Conservation (phyloP, 768 basidiomycete species). For the Agrocybe pediades region DNA sequence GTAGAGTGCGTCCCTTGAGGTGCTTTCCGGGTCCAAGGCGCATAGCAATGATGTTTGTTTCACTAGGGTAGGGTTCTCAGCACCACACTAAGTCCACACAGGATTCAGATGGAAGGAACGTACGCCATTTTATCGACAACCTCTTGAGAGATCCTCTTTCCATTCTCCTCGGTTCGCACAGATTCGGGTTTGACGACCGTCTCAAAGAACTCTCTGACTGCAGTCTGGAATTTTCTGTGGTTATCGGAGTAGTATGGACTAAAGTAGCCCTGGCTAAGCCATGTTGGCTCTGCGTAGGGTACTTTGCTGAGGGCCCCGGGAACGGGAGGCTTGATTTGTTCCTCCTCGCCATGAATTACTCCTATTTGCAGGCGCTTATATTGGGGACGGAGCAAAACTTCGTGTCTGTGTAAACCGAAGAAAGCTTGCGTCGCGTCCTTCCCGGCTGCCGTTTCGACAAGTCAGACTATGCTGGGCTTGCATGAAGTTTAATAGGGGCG, state of each 20-base stretch:
- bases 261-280: conserved; percentile 32
- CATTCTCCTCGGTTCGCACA: conserved; percentile 77
- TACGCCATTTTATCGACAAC: conserved; percentile 86
- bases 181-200: conserved; percentile 79
- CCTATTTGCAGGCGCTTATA: conserved; percentile 34
- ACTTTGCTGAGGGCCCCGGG: conserved; percentile 33
- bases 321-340: conserved; percentile 26
- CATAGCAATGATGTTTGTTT: conserved; percentile 83
- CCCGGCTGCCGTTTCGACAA: conserved; percentile 47
- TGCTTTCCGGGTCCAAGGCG: conserved; percentile 90
- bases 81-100: not conserved
- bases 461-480: not conserved
- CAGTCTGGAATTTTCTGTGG: conserved; percentile 75
- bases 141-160: conserved; percentile 82
- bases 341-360: conserved; percentile 28
- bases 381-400: conserved; percentile 31
- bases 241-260: conserved; percentile 39
- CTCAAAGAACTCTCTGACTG: conserved; percentile 74
- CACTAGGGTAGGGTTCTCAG: conserved; percentile 45
- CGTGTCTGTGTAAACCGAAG: conserved; percentile 34
- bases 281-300: conserved; percentile 35
- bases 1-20: conserved; percentile 72
- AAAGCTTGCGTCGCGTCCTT: conserved; percentile 50
- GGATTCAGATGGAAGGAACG: conserved; percentile 21
- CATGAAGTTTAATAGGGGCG: not conserved